These are phyloP conservation scores for Colletotrichum zoysiae DNA, from an alignment of 2,329 filamentous ascomycete genomes.

Conservation along the genomic window DNA sequence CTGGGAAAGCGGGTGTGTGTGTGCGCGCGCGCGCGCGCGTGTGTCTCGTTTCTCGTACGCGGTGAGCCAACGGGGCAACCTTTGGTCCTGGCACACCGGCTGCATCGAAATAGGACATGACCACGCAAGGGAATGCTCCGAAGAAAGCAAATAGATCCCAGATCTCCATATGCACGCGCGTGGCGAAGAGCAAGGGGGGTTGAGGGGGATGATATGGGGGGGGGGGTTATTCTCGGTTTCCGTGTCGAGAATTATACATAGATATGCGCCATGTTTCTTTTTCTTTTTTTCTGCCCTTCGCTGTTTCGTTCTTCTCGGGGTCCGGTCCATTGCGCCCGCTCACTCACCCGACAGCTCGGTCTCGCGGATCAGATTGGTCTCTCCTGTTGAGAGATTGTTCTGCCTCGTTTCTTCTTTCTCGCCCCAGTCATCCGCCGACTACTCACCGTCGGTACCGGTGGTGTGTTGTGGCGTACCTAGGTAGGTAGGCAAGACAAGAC, in stretches of 20 bases:
- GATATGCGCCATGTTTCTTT: not conserved
- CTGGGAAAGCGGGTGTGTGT: not conserved
- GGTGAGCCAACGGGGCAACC: not conserved
- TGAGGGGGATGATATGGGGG: no score
- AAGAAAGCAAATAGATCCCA: not conserved
- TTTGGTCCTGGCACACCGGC: not conserved
- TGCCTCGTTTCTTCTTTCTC: not conserved
- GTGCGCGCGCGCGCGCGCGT: no score
- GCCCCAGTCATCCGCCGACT: not conserved
- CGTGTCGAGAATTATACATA: not conserved
- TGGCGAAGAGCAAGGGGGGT: not conserved
- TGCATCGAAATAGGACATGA: not conserved
- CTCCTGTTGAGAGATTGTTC: no score
- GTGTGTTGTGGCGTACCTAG: not conserved
- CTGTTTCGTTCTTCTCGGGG: not conserved
- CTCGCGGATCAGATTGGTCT: not conserved
- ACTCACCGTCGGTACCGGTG: slow-evolving; percentile 1
- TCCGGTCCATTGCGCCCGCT: not conserved
- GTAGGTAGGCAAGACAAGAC: not conserved
- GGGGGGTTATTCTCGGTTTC: not conserved
- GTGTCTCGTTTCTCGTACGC: not conserved
- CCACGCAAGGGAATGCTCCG: not conserved
- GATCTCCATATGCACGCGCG: not conserved
- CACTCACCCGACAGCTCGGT: not conserved
- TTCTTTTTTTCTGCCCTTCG: no score